Conservation (phyloP, 768 basidiomycete genomes). For the Strobilomyces confusus region DNA sequence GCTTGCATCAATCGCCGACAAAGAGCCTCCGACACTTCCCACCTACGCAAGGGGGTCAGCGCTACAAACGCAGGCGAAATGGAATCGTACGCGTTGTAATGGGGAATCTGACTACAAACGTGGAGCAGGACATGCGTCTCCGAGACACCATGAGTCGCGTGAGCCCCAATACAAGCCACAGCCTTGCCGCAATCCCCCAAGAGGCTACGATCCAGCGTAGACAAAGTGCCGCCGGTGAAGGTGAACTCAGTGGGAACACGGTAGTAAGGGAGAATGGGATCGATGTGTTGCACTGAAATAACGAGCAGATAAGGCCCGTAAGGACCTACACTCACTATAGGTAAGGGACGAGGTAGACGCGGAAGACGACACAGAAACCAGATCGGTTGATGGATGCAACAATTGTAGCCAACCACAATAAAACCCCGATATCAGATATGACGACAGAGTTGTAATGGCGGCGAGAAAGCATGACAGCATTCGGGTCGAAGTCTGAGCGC, state of each 20-base stretch:
- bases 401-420: constrained; percentile 65
- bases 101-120: constrained; percentile 92
- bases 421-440: constrained; percentile 80
- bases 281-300: constrained; percentile 52
- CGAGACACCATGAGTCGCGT: constrained; percentile 86
- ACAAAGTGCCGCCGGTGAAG: constrained; percentile 89
- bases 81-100: constrained; percentile 72
- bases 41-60: constrained; percentile 39
- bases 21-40: constrained; percentile 88
- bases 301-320: too few species aligned
- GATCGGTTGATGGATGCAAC: constrained; percentile 50
- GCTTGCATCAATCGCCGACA: constrained; percentile 62
- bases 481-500: constrained; percentile 69
- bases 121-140: constrained; percentile 95
- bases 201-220: constrained; percentile 83
- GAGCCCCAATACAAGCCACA: constrained; percentile 82
- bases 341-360: background rate
- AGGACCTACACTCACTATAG: too few species aligned
- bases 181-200: constrained; percentile 74
- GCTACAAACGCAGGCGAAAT: background rate
- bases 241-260: constrained; percentile 83
- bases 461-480: constrained; percentile 72
- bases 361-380: constrained; percentile 67
- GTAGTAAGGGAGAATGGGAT: constrained; percentile 93
- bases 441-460: constrained; percentile 75